These are phyloP conservation scores for Sonneratia alba DNA, from an alignment of 345 rosid genomes.

Conservation along the genomic window DNA sequence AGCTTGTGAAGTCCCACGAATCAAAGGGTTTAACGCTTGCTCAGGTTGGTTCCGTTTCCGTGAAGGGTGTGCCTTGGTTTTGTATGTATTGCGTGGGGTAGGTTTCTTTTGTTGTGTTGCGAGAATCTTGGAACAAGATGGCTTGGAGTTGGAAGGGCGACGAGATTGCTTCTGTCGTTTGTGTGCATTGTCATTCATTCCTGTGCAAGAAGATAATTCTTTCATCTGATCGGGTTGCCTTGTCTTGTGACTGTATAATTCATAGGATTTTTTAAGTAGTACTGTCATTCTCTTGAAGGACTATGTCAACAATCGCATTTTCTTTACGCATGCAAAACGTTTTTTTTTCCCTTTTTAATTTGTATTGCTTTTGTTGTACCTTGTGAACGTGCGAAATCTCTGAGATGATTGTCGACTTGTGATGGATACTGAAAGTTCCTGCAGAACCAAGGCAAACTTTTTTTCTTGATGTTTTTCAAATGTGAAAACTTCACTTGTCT, in stretches of 20 bases:
- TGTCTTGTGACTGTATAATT: background rate
- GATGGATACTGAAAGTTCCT: background rate
- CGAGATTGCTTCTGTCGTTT: background rate
- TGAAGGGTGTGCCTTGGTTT: background rate
- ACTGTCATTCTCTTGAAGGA: background rate
- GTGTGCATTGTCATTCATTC: background rate
- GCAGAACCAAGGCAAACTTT: background rate
- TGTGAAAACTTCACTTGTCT: background rate
- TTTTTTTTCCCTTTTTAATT: background rate
- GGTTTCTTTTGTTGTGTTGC: background rate
- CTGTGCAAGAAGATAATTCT: background rate
- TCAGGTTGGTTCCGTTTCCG: conserved; percentile 39
- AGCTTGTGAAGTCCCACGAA: conserved; percentile 60
- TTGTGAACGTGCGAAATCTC: background rate
- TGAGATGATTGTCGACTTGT: background rate
- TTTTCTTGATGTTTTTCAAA: background rate
- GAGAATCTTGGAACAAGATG: background rate
- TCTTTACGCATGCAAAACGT: background rate
- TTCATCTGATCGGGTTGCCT: background rate
- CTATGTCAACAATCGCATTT: background rate
- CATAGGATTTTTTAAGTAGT: background rate
- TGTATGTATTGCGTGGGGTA: background rate
- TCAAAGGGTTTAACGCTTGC: conserved; percentile 61
- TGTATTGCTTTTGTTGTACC: background rate
- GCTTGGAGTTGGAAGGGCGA: background rate